phyloP scores from a whole-genome alignment of 139 green algal species.

The Chlamydomonas eustigma region DNA sequence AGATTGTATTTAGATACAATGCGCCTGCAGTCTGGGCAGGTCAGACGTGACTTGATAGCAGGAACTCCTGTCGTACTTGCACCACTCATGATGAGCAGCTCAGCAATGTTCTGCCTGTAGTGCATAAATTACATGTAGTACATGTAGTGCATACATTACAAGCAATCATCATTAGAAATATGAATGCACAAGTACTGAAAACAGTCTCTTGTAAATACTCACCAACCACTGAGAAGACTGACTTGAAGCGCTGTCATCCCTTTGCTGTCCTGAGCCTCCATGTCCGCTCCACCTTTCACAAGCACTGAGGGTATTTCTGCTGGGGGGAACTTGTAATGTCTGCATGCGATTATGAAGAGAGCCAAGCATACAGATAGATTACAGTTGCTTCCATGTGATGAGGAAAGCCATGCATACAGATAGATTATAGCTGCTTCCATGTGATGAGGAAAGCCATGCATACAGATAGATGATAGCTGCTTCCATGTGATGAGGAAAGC shows the following conservation, averaged over 20 bases:
- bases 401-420: too few species aligned
- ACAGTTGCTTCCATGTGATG: too few species aligned
- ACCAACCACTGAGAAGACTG: constrained; percentile 2
- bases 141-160: not conserved
- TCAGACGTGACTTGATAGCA: constrained; percentile 38
- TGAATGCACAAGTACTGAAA: not conserved
- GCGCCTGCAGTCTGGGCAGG: constrained; percentile 52
- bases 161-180: too few species aligned
- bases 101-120: constrained; percentile 40
- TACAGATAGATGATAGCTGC: too few species aligned
- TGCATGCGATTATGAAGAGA: not conserved
- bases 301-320: constrained; percentile 34
- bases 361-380: too few species aligned
- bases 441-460: too few species aligned
- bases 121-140: not conserved
- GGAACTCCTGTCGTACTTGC: constrained; percentile 30
- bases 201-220: too few species aligned
- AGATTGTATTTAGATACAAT: constrained; percentile 42
- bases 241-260: constrained; percentile 38
- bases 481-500: too few species aligned
- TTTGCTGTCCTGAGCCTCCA: constrained; percentile 35
- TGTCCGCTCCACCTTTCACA: constrained; percentile 34
- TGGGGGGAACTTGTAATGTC: constrained; percentile 49
- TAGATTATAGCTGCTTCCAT: too few species aligned
- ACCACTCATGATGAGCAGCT: constrained; percentile 44